Percentiles rank a stretch among this genome's conserved stretches.
Evolutionary conservation across 139 green algal species (phyloP).

Genomic region (Zygnema circumcarinatum): DNA sequence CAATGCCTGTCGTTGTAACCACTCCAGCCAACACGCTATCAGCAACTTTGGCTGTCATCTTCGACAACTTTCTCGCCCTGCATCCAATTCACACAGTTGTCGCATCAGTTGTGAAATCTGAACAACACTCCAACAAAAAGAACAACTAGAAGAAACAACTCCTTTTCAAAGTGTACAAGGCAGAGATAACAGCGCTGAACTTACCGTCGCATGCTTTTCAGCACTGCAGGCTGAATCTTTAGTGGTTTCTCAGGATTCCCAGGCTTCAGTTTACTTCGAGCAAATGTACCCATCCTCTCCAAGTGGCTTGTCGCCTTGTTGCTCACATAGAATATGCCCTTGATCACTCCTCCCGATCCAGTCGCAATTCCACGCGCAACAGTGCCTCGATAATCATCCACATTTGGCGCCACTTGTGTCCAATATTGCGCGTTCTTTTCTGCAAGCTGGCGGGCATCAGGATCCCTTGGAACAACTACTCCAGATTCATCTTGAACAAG

Average conservation of each 20-base stretch:
- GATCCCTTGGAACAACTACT: background rate
- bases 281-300: background rate
- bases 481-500: background rate
- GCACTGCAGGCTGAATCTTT: background rate
- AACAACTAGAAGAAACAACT: too few species aligned
- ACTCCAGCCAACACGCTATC: constrained; percentile 1
- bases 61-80: constrained; percentile 19
- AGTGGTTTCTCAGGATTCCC: background rate
- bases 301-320: background rate
- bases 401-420: constrained; percentile 10
- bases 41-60: constrained; percentile 17
- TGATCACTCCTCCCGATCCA: background rate
- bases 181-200: too few species aligned
- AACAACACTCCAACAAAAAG: too few species aligned
- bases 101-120: too few species aligned
- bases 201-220: background rate
- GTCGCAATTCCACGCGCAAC: background rate
- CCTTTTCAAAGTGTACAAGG: too few species aligned
- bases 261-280: background rate
- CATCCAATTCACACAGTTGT: too few species aligned
- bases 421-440: background rate
- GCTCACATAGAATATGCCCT: background rate
- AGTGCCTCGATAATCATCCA: constrained; percentile 11
- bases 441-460: background rate
- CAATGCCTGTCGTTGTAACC: constrained; percentile 5